These are phyloP conservation scores for Saccharomycopsis fermentans DNA, from an alignment of 805 yeast species.

Conservation along the genomic window DNA sequence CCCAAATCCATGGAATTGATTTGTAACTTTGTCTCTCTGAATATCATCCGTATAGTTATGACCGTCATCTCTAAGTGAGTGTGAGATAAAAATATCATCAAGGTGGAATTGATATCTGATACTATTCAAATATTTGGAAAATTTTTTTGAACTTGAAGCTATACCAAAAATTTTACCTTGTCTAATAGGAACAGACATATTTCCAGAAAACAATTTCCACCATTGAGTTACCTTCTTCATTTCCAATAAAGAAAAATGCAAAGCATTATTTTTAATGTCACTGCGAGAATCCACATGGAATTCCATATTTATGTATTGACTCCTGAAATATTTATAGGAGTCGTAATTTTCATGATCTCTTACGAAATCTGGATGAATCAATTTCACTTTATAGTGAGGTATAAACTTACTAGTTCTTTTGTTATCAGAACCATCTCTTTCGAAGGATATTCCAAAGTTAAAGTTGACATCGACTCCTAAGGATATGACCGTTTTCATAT, in stretches of 20 bases:
- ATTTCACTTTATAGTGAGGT: slow-evolving; percentile 51
- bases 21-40: slow-evolving; percentile 24
- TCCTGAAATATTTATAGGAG: slow-evolving; percentile 70
- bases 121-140: slow-evolving; percentile 64
- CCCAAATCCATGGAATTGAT: slow-evolving; percentile 42
- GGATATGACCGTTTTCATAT: slow-evolving; percentile 46
- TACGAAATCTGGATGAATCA: slow-evolving; percentile 46
- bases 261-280: slow-evolving; percentile 42
- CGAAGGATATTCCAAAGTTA: slow-evolving; percentile 47
- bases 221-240: slow-evolving; percentile 64
- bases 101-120: slow-evolving; percentile 71
- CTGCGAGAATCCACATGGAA: slow-evolving; percentile 32
- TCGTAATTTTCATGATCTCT: slow-evolving; percentile 41
- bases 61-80: slow-evolving; percentile 44
- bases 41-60: background rate
- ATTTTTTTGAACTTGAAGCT: slow-evolving; percentile 45
- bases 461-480: slow-evolving; percentile 53
- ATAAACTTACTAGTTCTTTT: slow-evolving; percentile 35
- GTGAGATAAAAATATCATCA: slow-evolving; percentile 65
- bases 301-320: slow-evolving; percentile 71
- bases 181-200: slow-evolving; percentile 65
- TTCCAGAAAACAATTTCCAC: slow-evolving; percentile 83
- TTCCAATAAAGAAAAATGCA: slow-evolving; percentile 65
- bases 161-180: slow-evolving; percentile 63
- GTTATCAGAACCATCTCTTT: slow-evolving; percentile 31